Evolutionary conservation across 495 filamentous ascomycete species (phyloP).

Genomic region (Neurospora pannonica): DNA sequence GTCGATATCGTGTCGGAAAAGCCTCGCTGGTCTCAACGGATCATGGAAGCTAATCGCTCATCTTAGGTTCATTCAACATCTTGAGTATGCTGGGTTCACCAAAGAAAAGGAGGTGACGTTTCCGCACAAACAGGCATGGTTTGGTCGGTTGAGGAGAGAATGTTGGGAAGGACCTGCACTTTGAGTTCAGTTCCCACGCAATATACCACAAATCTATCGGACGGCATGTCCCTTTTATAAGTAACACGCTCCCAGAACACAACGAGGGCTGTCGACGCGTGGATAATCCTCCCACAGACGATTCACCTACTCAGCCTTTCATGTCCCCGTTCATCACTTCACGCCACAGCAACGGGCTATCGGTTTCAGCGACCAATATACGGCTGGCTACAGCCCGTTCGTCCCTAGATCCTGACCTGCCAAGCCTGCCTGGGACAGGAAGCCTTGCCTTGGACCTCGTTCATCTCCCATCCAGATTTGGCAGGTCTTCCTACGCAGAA

Average conservation of each 20-base stretch:
- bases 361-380: not conserved
- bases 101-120: conserved; percentile 85
- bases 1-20: conserved; percentile 15
- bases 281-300: not conserved
- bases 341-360: not conserved
- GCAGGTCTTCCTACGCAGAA: not conserved
- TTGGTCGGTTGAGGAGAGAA: conserved; percentile 75
- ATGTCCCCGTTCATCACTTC: not conserved
- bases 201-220: not conserved
- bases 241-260: not conserved
- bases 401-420: not conserved
- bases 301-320: not conserved
- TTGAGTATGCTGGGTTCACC: conserved; percentile 67
- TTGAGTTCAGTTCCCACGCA: conserved; percentile 25
- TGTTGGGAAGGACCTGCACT: conserved; percentile 72
- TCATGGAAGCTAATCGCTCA: conserved; percentile 1
- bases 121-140: conserved; percentile 84
- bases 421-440: not conserved
- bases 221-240: not conserved
- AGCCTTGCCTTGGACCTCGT: not conserved
- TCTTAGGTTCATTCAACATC: conserved; percentile 67
- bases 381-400: not conserved
- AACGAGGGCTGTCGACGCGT: not conserved
- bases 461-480: not conserved
- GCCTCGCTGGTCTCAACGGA: not conserved